phyloP scores from a whole-genome alignment of 805 yeast genomes.

The Candida chilensis region DNA sequence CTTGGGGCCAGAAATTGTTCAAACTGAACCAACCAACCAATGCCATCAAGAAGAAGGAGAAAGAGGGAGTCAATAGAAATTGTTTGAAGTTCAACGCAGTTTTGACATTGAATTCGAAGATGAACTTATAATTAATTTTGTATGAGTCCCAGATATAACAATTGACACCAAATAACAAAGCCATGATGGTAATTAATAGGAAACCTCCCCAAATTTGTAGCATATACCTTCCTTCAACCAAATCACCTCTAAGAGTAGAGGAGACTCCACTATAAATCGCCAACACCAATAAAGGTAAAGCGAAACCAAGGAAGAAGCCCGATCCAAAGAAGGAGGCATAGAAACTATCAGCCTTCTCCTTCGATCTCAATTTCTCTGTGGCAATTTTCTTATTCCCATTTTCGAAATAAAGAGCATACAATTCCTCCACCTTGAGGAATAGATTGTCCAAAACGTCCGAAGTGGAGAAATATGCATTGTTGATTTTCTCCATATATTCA shows the following conservation, averaged over 20 bases:
- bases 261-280: slow-evolving; percentile 43
- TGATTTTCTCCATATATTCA: slow-evolving; percentile 49
- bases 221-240: slow-evolving; percentile 50
- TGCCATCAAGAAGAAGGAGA: slow-evolving; percentile 45
- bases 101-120: slow-evolving; percentile 76
- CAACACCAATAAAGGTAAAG: slow-evolving; percentile 57
- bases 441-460: slow-evolving; percentile 63
- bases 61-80: slow-evolving; percentile 54
- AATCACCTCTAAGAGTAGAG: slow-evolving; percentile 20
- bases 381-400: slow-evolving; percentile 64
- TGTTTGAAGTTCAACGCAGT: slow-evolving; percentile 59
- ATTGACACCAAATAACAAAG: slow-evolving; percentile 56
- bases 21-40: slow-evolving; percentile 73
- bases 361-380: slow-evolving; percentile 56
- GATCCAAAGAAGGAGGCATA: slow-evolving; percentile 41
- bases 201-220: slow-evolving; percentile 94
- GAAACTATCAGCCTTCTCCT: slow-evolving; percentile 21
- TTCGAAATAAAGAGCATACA: slow-evolving; percentile 60
- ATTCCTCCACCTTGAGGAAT: slow-evolving; percentile 53
- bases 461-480: slow-evolving; percentile 46
- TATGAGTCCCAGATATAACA: slow-evolving; percentile 64
- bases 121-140: slow-evolving; percentile 84
- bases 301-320: slow-evolving; percentile 64
- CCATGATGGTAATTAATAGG: slow-evolving; percentile 51
- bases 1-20: slow-evolving; percentile 51